Evolutionary conservation across 1,284 basidiomycete species (phyloP).

Genomic region (Malassezia vespertilionis): DNA sequence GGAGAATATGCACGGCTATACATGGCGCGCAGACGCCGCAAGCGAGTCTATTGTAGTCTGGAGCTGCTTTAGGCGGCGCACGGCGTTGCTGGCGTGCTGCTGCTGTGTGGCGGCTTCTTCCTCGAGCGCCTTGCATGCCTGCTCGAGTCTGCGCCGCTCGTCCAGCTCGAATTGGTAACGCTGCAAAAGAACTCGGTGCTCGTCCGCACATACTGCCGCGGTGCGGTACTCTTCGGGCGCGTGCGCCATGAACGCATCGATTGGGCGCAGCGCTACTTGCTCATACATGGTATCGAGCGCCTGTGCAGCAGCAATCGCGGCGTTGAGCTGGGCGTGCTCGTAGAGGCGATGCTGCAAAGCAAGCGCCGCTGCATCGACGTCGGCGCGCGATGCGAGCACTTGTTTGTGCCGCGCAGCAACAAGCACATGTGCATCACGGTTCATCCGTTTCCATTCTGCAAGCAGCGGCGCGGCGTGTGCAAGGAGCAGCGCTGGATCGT

Average conservation of each 20-base stretch:
- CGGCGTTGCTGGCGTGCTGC: conserved; percentile 4
- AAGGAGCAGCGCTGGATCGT: neutral
- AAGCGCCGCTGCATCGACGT: neutral
- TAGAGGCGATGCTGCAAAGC: conserved; percentile 1
- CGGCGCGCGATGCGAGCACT: neutral
- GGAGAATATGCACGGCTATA: no score
- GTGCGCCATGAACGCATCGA: neutral
- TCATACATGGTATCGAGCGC: conserved; percentile 10
- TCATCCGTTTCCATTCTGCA: conserved; percentile 2
- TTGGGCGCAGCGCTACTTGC: conserved; percentile 3
- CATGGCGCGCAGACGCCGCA: no score
- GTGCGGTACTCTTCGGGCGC: neutral
- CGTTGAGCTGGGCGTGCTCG: conserved; percentile 10
- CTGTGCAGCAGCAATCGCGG: conserved; percentile 6
- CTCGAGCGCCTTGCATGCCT: conserved; percentile 2
- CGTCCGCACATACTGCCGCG: neutral
- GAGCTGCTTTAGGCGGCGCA: no score
- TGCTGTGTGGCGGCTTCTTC: neutral
- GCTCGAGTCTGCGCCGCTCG: conserved; percentile 11
- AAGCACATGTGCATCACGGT: conserved; percentile 8
- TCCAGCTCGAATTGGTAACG: conserved; percentile 8
- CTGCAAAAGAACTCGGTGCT: neutral
- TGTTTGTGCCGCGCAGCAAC: neutral
- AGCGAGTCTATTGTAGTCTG: no score
- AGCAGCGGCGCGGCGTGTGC: neutral